Evolutionary conservation across 306 rosid genomes (phyloP).

Genomic region (Quercus glauca): DNA sequence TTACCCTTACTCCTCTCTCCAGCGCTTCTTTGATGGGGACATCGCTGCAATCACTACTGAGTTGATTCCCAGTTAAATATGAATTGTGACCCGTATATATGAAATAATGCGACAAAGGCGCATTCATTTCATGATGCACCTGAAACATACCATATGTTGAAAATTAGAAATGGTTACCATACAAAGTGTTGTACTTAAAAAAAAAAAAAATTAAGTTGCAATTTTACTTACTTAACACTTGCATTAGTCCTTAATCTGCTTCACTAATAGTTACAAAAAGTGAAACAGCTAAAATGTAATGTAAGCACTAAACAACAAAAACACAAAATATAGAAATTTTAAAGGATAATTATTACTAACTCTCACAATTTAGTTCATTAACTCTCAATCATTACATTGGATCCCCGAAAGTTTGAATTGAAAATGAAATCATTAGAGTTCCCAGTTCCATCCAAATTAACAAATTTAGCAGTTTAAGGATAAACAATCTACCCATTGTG

Average conservation of each 20-base stretch:
- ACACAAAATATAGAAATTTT: background rate
- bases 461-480: no score
- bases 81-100: slow-evolving; percentile 95
- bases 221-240: background rate
- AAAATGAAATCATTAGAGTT: no score
- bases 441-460: no score
- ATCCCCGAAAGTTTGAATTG: no score
- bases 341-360: background rate
- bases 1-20: slow-evolving; percentile 85
- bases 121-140: slow-evolving; percentile 90
- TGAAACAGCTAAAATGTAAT: background rate
- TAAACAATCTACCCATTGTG: no score
- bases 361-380: no score
- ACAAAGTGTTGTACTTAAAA: background rate
- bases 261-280: background rate
- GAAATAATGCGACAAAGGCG: slow-evolving; percentile 89
- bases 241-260: background rate
- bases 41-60: slow-evolving; percentile 95
- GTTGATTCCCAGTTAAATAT: slow-evolving; percentile 93
- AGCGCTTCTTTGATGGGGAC: slow-evolving; percentile 72
- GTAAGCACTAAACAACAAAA: background rate
- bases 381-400: no score
- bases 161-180: slow-evolving; percentile 1
- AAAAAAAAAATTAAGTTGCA: background rate
- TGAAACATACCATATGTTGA: slow-evolving; percentile 22